These are phyloP conservation scores for Botrytis galanthina DNA, from an alignment of 2,329 filamentous ascomycete genomes.

Conservation along the genomic window DNA sequence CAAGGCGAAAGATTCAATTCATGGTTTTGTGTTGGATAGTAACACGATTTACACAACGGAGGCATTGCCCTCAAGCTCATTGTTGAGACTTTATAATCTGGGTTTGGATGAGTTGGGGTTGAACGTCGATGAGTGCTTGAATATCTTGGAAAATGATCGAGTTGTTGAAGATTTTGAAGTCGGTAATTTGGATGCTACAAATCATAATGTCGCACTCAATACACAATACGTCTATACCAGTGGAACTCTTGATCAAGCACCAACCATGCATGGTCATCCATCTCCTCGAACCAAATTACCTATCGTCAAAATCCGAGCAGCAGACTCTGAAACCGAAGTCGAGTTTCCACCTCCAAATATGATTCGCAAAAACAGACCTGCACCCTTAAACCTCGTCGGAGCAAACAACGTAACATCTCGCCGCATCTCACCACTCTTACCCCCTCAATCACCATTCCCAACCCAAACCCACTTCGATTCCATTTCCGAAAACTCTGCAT, in stretches of 20 bases:
- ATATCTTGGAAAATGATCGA: not conserved
- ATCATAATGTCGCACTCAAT: not conserved
- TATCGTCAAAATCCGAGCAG: not conserved
- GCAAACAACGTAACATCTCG: not conserved
- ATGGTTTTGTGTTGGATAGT: slow-evolving; percentile 20
- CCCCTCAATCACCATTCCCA: slow-evolving; percentile 19
- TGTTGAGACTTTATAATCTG: not conserved
- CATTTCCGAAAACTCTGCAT: not conserved
- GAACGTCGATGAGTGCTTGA: no score
- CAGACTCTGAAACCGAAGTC: not conserved
- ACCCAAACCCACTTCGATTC: not conserved
- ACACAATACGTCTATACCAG: not conserved
- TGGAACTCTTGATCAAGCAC: not conserved
- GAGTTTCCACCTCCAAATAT: not conserved
- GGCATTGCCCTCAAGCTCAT: slow-evolving; percentile 13
- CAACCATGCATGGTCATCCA: slow-evolving; percentile 1
- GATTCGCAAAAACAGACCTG: slow-evolving; percentile 7
- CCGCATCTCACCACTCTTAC: slow-evolving; percentile 4
- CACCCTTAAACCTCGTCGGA: slow-evolving; percentile 9
- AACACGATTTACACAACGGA: slow-evolving; percentile 12
- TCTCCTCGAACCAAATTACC: slow-evolving; percentile 7
- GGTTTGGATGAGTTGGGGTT: not conserved
- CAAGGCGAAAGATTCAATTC: slow-evolving; percentile 20
- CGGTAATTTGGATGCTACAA: not conserved
- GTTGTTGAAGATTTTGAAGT: not conserved